These are phyloP conservation scores for Candida tibetensis DNA, from an alignment of 805 yeast genomes.

Conservation along the genomic window DNA sequence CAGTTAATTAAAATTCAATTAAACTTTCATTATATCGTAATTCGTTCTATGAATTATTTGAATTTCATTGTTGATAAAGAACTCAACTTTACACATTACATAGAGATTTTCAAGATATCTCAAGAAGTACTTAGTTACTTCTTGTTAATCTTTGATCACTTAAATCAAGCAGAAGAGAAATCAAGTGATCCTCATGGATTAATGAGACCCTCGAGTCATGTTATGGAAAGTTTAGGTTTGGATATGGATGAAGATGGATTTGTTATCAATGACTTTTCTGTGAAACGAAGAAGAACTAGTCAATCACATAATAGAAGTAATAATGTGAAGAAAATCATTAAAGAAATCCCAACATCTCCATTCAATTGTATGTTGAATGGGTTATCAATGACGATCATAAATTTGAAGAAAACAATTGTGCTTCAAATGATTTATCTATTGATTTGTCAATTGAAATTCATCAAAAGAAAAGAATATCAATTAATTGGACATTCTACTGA, in stretches of 20 bases:
- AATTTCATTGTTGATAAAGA: constrained; percentile 44
- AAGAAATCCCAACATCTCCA: constrained; percentile 36
- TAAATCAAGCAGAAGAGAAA: constrained; percentile 9
- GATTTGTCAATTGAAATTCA: constrained; percentile 37
- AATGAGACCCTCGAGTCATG: constrained; percentile 12
- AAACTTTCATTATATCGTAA: constrained; percentile 42
- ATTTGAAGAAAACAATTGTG: constrained; percentile 40
- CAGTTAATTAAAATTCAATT: constrained; percentile 43
- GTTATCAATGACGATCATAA: constrained; percentile 40
- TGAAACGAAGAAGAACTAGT: constrained; percentile 29
- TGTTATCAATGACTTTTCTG: constrained; percentile 43
- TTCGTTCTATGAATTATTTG: constrained; percentile 41
- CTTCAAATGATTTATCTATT: constrained; percentile 42
- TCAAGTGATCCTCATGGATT: constrained; percentile 4
- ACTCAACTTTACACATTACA: constrained; percentile 32
- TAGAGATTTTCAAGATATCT: constrained; percentile 35
- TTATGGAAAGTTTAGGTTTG: constrained; percentile 37
- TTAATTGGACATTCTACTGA: constrained; percentile 17
- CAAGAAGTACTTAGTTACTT: constrained; percentile 39
- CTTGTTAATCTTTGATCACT: constrained; percentile 34
- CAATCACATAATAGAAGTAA: constrained; percentile 3
- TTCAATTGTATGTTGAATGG: constrained; percentile 43
- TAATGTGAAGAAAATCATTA: constrained; percentile 15
- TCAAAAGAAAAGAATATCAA: constrained; percentile 24
- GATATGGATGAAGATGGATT: constrained; percentile 46